phyloP scores from a whole-genome alignment of 2,329 filamentous ascomycete species.

The Penicillium sp. region DNA sequence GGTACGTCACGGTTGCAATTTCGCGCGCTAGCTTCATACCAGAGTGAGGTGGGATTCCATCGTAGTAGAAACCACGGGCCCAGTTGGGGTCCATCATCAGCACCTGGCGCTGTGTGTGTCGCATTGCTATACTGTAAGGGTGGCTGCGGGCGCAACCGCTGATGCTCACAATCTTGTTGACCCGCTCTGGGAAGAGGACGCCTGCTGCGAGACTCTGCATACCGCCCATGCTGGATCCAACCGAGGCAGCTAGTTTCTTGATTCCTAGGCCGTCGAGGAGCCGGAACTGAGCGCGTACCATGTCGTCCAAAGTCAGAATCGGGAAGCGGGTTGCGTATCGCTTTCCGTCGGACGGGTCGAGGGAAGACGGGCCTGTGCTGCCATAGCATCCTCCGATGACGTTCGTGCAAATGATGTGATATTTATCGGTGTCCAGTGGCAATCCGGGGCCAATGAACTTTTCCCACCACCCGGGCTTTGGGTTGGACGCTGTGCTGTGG shows the following conservation, averaged over 20 bases:
- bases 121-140: conserved; percentile 98
- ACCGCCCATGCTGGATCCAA: conserved; percentile 95
- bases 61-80: conserved; percentile 94
- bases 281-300: conserved; percentile 93
- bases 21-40: conserved; percentile 98
- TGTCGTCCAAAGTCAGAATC: conserved; percentile 92
- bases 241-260: conserved; percentile 78
- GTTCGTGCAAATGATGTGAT: conserved; percentile 94
- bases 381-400: conserved; percentile 95
- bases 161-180: conserved; percentile 81
- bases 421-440: conserved; percentile 85
- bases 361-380: conserved; percentile 83
- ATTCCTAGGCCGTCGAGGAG: conserved; percentile 79
- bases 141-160: conserved; percentile 92
- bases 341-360: conserved; percentile 84
- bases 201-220: conserved; percentile 95
- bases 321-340: conserved; percentile 93
- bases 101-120: conserved; percentile 94
- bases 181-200: conserved; percentile 75
- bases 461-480: conserved; percentile 96
- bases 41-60: conserved; percentile 80
- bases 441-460: conserved; percentile 89
- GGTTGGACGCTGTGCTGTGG: conserved; percentile 82
- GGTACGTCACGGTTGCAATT: conserved; percentile 96
- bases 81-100: conserved; percentile 99